Evolutionary conservation across 192 early-diverging fungal species (phyloP).

Genomic region (Coemansia umbellata): DNA sequence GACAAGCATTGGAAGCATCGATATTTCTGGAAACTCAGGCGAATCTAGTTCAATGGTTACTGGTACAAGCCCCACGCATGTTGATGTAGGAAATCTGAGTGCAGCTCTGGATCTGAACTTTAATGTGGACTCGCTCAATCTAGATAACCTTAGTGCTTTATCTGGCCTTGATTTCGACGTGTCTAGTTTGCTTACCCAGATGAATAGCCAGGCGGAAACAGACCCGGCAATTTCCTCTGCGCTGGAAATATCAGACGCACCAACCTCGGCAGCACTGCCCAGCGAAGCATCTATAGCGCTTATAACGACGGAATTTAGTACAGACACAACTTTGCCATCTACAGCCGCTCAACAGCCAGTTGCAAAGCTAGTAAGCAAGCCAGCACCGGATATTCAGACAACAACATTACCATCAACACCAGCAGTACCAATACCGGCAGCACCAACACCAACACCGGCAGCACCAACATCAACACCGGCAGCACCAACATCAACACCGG

Average conservation of each 20-base stretch:
- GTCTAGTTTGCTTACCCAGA: constrained; percentile 36
- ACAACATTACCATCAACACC: neutral
- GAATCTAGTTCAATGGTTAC: neutral
- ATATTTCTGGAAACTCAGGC: constrained; percentile 3
- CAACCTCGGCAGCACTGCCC: no score
- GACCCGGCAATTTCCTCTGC: neutral
- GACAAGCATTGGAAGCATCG: constrained; percentile 11
- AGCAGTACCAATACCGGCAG: neutral
- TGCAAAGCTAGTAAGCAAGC: neutral
- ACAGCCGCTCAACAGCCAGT: no score
- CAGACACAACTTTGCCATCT: no score
- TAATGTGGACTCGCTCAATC: constrained; percentile 42
- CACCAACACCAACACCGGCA: neutral
- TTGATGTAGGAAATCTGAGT: neutral
- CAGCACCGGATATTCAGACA: neutral
- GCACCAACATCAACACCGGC: neutral
- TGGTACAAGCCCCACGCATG: neutral
- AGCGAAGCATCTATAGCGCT: no score
- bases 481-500: neutral
- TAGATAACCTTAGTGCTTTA: constrained; percentile 22
- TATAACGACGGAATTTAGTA: no score
- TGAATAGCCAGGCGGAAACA: constrained; percentile 10
- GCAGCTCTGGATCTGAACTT: constrained; percentile 23
- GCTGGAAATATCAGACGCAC: no score
- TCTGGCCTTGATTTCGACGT: constrained; percentile 40